Percentiles rank a stretch among this genome's conserved stretches.
These are phyloP conservation scores for Raffaelea ambrosiae DNA, from an alignment of 2,329 filamentous ascomycete species.

Conservation along the genomic window DNA sequence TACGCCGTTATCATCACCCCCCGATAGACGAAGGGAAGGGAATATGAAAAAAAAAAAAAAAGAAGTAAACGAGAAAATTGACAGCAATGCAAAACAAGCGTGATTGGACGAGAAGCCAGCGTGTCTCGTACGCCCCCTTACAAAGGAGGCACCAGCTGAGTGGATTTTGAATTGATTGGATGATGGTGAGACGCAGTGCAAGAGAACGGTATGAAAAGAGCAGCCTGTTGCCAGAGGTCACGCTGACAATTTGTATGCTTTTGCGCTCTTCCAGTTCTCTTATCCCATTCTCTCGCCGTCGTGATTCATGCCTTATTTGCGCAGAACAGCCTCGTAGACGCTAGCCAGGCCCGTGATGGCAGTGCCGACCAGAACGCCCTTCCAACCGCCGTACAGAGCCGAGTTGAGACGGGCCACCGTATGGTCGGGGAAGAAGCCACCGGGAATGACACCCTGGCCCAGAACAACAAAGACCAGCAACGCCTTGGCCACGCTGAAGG, in stretches of 20 bases:
- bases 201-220: no score
- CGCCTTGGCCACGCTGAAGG: conserved; percentile 84
- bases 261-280: no score
- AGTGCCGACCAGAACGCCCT: conserved; percentile 59
- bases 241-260: no score
- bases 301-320: conserved; percentile 43
- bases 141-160: no score
- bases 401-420: conserved; percentile 56
- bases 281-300: no score
- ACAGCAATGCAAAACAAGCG: background rate
- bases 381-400: conserved; percentile 63
- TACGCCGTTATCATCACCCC: conserved; percentile 4
- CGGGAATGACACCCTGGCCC: conserved; percentile 53
- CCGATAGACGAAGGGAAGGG: background rate
- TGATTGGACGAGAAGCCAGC: background rate
- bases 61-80: background rate
- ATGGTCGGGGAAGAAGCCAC: conserved; percentile 50
- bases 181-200: no score
- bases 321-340: conserved; percentile 70
- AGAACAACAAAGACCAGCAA: conserved; percentile 76
- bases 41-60: background rate
- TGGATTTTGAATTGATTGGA: no score
- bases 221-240: no score
- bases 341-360: conserved; percentile 60
- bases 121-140: no score